These are phyloP conservation scores for Amylocystis lapponica DNA, from an alignment of 768 basidiomycete species.

Conservation along the genomic window DNA sequence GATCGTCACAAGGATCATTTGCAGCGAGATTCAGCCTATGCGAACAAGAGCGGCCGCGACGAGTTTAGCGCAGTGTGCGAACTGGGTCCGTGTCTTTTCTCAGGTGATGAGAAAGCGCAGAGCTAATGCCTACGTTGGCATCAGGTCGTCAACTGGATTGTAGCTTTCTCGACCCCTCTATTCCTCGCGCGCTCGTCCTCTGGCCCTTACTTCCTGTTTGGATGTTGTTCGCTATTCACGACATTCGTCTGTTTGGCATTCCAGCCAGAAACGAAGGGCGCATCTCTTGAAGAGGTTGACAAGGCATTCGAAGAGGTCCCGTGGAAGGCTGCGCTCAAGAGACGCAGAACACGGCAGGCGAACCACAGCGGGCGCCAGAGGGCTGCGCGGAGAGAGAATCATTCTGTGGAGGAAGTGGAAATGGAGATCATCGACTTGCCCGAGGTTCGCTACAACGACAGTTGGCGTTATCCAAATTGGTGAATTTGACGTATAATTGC, in stretches of 20 bases:
- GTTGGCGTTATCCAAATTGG: constrained; percentile 1
- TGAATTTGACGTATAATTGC: neutral
- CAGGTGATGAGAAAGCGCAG: neutral
- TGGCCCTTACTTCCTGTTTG: constrained; percentile 44
- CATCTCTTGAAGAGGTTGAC: constrained; percentile 38
- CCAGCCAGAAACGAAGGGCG: constrained; percentile 41
- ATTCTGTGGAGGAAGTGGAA: constrained; percentile 2
- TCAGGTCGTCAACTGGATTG: constrained; percentile 35
- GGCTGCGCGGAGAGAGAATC: no score
- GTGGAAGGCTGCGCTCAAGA: constrained; percentile 7
- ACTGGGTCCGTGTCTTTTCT: constrained; percentile 30
- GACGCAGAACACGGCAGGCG: neutral
- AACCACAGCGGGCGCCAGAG: neutral
- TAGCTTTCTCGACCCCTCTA: constrained; percentile 41
- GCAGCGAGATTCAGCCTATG: constrained; percentile 43
- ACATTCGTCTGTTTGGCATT: constrained; percentile 33
- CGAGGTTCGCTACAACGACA: constrained; percentile 9
- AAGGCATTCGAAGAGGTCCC: constrained; percentile 27
- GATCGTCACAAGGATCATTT: constrained; percentile 34
- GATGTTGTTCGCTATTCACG: constrained; percentile 30
- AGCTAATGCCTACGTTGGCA: constrained; percentile 14
- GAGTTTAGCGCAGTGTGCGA: constrained; percentile 34
- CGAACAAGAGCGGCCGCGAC: constrained; percentile 38
- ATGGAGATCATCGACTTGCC: constrained; percentile 8
- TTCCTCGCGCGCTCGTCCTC: constrained; percentile 40